phyloP scores from a whole-genome alignment of 2,329 filamentous ascomycete species.

The Lachnellula arida region DNA sequence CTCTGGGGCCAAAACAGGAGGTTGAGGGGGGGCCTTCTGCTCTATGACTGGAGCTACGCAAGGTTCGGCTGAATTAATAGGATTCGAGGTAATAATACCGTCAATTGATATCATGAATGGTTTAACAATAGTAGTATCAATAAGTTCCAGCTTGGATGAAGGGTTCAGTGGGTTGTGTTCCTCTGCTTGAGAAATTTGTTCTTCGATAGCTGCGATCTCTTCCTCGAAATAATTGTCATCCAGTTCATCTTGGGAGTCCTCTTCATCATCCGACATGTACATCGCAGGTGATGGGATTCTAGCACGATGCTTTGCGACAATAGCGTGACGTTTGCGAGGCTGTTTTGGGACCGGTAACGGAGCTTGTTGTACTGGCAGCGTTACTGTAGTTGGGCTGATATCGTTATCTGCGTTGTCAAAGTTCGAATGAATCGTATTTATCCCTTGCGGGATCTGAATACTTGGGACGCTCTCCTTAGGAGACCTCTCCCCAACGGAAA shows the following conservation, averaged over 20 bases:
- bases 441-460: not conserved
- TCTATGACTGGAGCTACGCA: conserved; percentile 15
- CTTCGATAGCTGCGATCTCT: conserved; percentile 26
- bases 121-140: conserved; percentile 13
- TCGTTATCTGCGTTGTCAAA: not conserved
- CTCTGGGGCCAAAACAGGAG: not conserved
- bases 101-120: conserved; percentile 18
- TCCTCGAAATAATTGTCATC: conserved; percentile 31
- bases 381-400: not conserved
- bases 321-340: conserved; percentile 12
- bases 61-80: conserved; percentile 1
- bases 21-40: conserved; percentile 3
- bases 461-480: not conserved
- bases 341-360: not conserved
- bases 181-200: conserved; percentile 16
- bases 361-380: not conserved
- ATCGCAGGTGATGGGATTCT: conserved; percentile 6
- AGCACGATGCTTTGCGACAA: conserved; percentile 17
- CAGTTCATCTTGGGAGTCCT: conserved; percentile 31
- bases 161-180: conserved; percentile 20
- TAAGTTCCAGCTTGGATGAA: not conserved
- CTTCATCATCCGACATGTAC: conserved; percentile 23
- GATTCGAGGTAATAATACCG: conserved; percentile 5
- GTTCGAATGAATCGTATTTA: not conserved
- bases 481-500: not conserved